Evolutionary conservation across 2,329 filamentous ascomycete species (phyloP), one percentile per base, ranked within the genome.

Genomic region (Paraphoma sp.): DNA sequence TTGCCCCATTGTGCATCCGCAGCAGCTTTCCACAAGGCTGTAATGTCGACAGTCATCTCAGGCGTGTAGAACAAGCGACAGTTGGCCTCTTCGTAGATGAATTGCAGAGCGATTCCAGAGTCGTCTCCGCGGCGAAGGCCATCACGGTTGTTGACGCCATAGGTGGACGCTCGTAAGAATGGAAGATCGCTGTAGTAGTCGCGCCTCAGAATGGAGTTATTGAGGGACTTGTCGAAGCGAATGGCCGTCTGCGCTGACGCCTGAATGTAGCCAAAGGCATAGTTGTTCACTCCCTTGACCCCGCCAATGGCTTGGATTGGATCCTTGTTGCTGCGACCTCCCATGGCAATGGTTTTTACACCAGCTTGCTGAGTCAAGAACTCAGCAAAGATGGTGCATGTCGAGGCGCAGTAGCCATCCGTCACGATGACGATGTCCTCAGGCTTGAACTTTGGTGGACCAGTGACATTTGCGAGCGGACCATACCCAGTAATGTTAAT

Each of bases 351-450:
- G 4, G 80, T 82, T 72, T 82, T 81, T n/a, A 87, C 82, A 33
- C 81, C 81, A 18, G 77, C 83, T 56, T 84, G 79, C 28, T 80
- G 71, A 23, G 80, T 80, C 63, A 87, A 75, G 63, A 87, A 79
- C 60, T 87, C 83, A 10, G 80, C 79, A 58, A 86, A 85, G 4
- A 86, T 76, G 3, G 83, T 81, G 73, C 86, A 88, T 2, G 84
- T 84, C 0, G 84, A 86, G 18, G 82, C 82, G 69, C 86, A 88
- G 63, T 82, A 80, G 33, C 85, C 85, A 64, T 87, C 86, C 49
- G 83, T 82, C n/a, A 87, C 71, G 28, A 86, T 67, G 47, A 86
- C 78, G 30, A 79, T 75, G 60, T 78, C 73, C 43, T 87, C 83
- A 3, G 85, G 73, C 9, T 78, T 77, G 69, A 88, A 89, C 4